Conservation (phyloP, 2,329 filamentous ascomycete genomes). For the Claviceps sp. region DNA sequence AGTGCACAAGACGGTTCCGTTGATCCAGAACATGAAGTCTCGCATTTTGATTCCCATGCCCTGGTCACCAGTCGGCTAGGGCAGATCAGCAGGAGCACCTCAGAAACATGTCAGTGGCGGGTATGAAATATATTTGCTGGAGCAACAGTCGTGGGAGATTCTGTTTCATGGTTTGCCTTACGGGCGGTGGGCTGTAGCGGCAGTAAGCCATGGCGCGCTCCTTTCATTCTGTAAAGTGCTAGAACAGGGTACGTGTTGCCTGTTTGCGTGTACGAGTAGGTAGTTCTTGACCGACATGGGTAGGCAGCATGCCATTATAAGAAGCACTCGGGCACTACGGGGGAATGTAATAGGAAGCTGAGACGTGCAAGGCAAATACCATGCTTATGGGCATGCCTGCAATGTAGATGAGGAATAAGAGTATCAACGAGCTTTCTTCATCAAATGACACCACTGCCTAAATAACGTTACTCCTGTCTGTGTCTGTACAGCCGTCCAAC, state of each 20-base stretch:
- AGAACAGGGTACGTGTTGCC: background rate
- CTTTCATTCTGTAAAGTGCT: background rate
- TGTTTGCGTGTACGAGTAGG: background rate
- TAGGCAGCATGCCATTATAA: background rate
- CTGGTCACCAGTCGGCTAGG: slow-evolving; percentile 81
- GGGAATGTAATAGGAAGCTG: too few relatives aligned
- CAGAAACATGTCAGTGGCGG: background rate
- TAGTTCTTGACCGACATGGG: background rate
- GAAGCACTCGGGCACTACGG: background rate
- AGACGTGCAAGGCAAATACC: too few relatives aligned
- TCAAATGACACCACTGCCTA: too few relatives aligned
- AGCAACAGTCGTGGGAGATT: too few relatives aligned
- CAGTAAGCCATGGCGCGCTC: background rate
- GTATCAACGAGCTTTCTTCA: too few relatives aligned
- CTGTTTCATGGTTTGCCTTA: background rate
- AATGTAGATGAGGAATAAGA: too few relatives aligned
- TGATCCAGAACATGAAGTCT: slow-evolving; percentile 95
- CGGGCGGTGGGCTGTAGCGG: background rate
- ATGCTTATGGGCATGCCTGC: too few relatives aligned
- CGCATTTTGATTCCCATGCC: slow-evolving; percentile 87
- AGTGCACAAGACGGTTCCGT: slow-evolving; percentile 93
- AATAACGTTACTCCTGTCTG: too few relatives aligned
- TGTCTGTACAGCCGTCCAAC: background rate
- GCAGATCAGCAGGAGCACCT: background rate
- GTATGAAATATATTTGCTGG: too few relatives aligned